phyloP scores from a whole-genome alignment of 257 asterid genomes.

The Solanum etuberosum region DNA sequence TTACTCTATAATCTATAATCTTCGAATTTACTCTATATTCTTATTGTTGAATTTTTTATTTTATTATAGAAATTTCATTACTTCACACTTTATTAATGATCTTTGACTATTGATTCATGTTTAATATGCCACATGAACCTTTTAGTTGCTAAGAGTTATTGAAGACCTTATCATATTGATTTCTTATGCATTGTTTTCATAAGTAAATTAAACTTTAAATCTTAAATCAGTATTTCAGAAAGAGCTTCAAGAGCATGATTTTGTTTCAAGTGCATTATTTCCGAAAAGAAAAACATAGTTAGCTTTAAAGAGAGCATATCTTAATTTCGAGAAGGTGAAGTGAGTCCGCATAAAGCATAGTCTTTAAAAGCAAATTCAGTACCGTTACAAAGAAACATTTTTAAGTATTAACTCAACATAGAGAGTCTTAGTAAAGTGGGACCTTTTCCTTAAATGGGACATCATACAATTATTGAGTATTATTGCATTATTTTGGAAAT shows the following conservation, averaged over 20 bases:
- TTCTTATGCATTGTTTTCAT: not conserved
- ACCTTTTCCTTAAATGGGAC: not conserved
- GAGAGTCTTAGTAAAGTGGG: not conserved
- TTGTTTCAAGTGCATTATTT: not conserved
- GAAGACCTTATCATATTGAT: not conserved
- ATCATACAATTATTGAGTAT: not conserved
- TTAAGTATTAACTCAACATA: not conserved
- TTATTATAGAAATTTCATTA: no score
- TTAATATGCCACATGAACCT: not conserved
- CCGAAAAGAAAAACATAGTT: rapidly evolving
- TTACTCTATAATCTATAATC: not conserved
- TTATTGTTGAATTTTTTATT: not conserved
- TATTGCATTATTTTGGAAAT: no score
- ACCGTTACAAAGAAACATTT: no score
- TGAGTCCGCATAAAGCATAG: not conserved
- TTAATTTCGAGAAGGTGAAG: not conserved
- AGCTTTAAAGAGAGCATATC: not conserved
- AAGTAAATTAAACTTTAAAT: not conserved
- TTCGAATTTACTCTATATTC: no score
- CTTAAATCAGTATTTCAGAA: no score
- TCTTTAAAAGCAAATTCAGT: not conserved
- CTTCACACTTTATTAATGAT: not conserved
- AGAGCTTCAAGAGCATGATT: not conserved
- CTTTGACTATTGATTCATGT: not conserved
- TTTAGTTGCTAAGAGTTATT: not conserved